phyloP scores from a whole-genome alignment of 2,329 filamentous ascomycete species.

The Claviceps sorghi region DNA sequence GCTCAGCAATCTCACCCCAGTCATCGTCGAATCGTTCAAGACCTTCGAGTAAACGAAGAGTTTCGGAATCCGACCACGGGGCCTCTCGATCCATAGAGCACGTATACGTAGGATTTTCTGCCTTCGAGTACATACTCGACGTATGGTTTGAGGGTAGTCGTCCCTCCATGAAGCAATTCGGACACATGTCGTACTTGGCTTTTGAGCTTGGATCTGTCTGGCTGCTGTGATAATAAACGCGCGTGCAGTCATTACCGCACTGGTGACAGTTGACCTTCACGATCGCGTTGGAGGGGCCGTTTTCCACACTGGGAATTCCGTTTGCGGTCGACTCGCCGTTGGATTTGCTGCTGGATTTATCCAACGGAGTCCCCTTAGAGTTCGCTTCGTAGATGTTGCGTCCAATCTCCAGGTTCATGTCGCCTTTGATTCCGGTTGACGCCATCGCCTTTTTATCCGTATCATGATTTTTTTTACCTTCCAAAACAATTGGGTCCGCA shows the following conservation, averaged over 20 bases:
- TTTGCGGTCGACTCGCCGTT: slow-evolving; percentile 65
- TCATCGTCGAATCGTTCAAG: slow-evolving; percentile 90
- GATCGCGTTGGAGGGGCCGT: slow-evolving; percentile 50
- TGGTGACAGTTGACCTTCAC: slow-evolving; percentile 70
- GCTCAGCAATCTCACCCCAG: slow-evolving; percentile 84
- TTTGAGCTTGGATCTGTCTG: slow-evolving; percentile 46
- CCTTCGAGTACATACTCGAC: slow-evolving; percentile 69
- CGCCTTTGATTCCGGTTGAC: slow-evolving; percentile 53
- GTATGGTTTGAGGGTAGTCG: slow-evolving; percentile 68
- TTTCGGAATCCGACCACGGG: slow-evolving; percentile 82
- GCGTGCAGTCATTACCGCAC: slow-evolving; percentile 78
- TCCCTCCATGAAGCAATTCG: slow-evolving; percentile 75
- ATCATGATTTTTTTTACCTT: slow-evolving; percentile 44
- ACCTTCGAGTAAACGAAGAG: slow-evolving; percentile 76
- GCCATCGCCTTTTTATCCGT: slow-evolving; percentile 63
- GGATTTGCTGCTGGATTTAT: slow-evolving; percentile 53
- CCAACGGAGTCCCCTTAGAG: slow-evolving; percentile 61
- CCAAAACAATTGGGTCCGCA: slow-evolving; percentile 52
- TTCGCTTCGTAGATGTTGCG: slow-evolving; percentile 92
- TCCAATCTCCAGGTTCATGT: slow-evolving; percentile 81
- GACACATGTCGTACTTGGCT: slow-evolving; percentile 75
- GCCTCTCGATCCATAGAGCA: slow-evolving; percentile 68
- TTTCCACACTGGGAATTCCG: slow-evolving; percentile 43
- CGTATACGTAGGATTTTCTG: slow-evolving; percentile 77
- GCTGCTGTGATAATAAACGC: slow-evolving; percentile 45